Evolutionary conservation across 768 basidiomycete species (phyloP).

Genomic region (Auricularia cornea): DNA sequence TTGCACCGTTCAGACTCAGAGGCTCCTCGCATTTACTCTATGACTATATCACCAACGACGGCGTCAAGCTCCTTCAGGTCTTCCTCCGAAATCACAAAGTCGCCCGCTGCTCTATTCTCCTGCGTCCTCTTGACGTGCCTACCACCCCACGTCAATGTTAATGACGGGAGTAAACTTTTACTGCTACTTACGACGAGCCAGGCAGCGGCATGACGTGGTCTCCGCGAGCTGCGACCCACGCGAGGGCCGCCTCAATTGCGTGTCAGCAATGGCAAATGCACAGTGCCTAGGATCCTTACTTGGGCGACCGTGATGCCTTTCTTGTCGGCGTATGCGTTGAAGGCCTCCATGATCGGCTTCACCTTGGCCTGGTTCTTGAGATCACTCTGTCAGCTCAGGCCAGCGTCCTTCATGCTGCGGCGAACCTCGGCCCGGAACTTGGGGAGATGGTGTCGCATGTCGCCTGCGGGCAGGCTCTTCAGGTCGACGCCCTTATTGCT

Average conservation of each 20-base stretch:
- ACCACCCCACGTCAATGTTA: neutral
- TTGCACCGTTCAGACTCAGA: too few relatives aligned
- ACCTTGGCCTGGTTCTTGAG: too few relatives aligned
- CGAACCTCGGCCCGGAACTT: too few relatives aligned
- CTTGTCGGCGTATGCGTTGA: neutral
- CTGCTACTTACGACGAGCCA: conserved; percentile 31
- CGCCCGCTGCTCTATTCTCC: conserved; percentile 38
- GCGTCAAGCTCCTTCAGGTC: conserved; percentile 35
- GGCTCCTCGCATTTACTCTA: too few relatives aligned
- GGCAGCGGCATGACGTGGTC: conserved; percentile 40
- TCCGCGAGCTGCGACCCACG: conserved; percentile 35
- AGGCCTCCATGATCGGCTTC: too few relatives aligned
- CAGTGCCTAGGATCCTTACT: neutral
- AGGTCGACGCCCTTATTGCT: too few relatives aligned
- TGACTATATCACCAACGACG: conserved; percentile 21
- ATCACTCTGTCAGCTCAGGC: too few relatives aligned
- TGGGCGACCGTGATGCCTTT: neutral
- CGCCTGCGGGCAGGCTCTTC: too few relatives aligned
- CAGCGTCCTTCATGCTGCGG: too few relatives aligned
- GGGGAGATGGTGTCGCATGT: too few relatives aligned
- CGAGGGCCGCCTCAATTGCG: conserved; percentile 11
- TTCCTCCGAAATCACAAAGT: conserved; percentile 31
- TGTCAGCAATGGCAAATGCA: conserved; percentile 6
- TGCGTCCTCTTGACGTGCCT: conserved; percentile 33
- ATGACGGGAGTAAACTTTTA: too few relatives aligned